phyloP scores from a whole-genome alignment of 2,329 filamentous ascomycete species.

The Nemania sp. region DNA sequence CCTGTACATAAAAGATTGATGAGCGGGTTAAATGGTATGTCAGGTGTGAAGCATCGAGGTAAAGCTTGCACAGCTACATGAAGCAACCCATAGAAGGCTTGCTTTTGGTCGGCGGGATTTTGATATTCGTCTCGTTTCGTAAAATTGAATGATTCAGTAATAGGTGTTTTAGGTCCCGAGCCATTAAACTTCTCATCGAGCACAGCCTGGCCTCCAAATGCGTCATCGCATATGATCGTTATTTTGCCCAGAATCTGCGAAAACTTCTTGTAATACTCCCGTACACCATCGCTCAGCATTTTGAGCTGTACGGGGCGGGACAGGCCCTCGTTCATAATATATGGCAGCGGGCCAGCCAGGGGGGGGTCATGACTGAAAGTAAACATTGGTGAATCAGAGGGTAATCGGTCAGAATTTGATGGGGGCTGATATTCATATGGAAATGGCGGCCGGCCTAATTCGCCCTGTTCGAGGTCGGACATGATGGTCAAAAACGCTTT shows the following conservation, averaged over 20 bases:
- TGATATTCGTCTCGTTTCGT: constrained; percentile 77
- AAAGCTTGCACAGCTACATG: constrained; percentile 95
- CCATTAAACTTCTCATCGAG: constrained; percentile 93
- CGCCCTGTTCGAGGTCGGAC: constrained; percentile 85
- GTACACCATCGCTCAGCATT: constrained; percentile 72
- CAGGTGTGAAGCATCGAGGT: constrained; percentile 86
- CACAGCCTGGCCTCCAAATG: constrained; percentile 93
- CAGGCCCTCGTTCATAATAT: constrained; percentile 62
- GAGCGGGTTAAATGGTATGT: constrained; percentile 89
- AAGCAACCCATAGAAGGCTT: constrained; percentile 92
- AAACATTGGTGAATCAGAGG: constrained; percentile 53
- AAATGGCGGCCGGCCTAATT: constrained; percentile 78
- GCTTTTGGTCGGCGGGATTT: constrained; percentile 77
- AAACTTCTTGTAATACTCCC: constrained; percentile 86
- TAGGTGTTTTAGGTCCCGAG: constrained; percentile 88
- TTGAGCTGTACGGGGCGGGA: constrained; percentile 66
- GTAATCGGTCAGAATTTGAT: constrained; percentile 47
- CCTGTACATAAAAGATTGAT: constrained; percentile 96
- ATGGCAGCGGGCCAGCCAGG: constrained; percentile 31
- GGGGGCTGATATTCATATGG: constrained; percentile 65
- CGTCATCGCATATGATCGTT: constrained; percentile 93
- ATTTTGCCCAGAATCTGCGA: constrained; percentile 96
- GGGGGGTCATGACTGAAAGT: constrained; percentile 42
- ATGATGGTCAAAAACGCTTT: constrained; percentile 91
- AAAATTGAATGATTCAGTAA: constrained; percentile 93